phyloP scores from a whole-genome alignment of 805 yeast species.

The Saccharomycopsis sp. region DNA sequence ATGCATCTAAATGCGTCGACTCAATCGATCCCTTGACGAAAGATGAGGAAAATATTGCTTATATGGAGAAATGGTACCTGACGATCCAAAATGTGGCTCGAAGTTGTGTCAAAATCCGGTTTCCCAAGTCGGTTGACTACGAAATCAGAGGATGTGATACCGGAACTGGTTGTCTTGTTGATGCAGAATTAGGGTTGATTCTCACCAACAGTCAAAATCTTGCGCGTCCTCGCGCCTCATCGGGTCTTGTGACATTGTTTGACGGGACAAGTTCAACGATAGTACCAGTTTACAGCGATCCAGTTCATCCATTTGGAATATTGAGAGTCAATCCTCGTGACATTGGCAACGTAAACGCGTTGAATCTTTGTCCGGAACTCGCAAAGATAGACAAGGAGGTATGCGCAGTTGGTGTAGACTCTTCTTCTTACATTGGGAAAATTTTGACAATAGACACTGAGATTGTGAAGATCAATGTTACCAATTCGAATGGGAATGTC shows the following conservation, averaged over 20 bases:
- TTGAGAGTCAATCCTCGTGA: slow-evolving; percentile 62
- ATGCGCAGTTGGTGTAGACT: not conserved
- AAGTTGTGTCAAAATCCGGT: not conserved
- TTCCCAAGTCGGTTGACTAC: not conserved
- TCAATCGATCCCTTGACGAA: not conserved
- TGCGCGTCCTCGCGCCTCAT: slow-evolving; percentile 57
- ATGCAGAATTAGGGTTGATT: slow-evolving; percentile 74
- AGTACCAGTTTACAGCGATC: slow-evolving; percentile 87
- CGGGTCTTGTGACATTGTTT: slow-evolving; percentile 36
- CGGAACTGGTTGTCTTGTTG: slow-evolving; percentile 83
- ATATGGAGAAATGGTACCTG: not conserved
- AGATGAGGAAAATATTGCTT: not conserved
- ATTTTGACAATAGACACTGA: not conserved
- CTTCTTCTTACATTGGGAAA: not conserved
- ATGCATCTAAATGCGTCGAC: too few species aligned
- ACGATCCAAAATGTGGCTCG: not conserved
- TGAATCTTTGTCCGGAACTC: not conserved
- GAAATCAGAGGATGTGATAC: not conserved
- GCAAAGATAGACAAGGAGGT: not conserved
- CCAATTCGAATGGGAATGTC: not conserved
- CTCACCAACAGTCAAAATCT: slow-evolving; percentile 84
- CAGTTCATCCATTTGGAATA: slow-evolving; percentile 93
- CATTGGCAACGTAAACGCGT: not conserved
- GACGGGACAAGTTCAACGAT: slow-evolving; percentile 93
- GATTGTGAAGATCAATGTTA: not conserved